These are phyloP conservation scores for Hortaea sp. DNA, from an alignment of 2,329 filamentous ascomycete genomes.

Conservation along the genomic window DNA sequence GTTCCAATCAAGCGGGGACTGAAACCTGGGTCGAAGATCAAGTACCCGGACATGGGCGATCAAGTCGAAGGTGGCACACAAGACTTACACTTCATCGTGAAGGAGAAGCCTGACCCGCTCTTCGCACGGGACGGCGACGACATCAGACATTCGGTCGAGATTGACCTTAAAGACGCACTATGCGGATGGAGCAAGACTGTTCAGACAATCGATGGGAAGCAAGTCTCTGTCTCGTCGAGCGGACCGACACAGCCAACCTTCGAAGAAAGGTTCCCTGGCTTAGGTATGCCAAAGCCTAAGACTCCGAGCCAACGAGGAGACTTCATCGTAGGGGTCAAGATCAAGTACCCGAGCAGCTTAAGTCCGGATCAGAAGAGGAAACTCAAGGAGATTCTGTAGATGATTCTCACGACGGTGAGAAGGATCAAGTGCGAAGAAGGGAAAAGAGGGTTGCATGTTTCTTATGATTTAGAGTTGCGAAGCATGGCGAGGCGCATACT, in stretches of 20 bases:
- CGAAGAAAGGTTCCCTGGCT: constrained; percentile 67
- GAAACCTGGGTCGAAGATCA: constrained; percentile 97
- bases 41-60: constrained; percentile 94
- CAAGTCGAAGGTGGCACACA: constrained; percentile 94
- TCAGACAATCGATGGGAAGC: constrained; percentile 83
- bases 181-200: constrained; percentile 92
- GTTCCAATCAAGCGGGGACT: constrained; percentile 92
- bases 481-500: constrained; percentile 3
- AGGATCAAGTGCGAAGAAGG: background rate
- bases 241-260: constrained; percentile 81
- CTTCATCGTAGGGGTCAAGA: constrained; percentile 80
- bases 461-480: background rate
- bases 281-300: constrained; percentile 95
- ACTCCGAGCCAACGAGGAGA: constrained; percentile 76
- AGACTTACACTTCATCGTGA: constrained; percentile 87
- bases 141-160: constrained; percentile 64
- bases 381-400: constrained; percentile 64
- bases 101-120: constrained; percentile 83
- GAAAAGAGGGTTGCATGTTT: background rate
- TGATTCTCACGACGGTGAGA: background rate
- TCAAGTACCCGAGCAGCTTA: constrained; percentile 77
- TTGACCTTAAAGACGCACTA: constrained; percentile 85
- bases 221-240: constrained; percentile 65
- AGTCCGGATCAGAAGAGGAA: constrained; percentile 69
- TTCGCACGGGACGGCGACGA: constrained; percentile 86